Base-by-base conservation (phyloP, 768 basidiomycete species). In the Rhodotorula kratochvilovae region DNA sequence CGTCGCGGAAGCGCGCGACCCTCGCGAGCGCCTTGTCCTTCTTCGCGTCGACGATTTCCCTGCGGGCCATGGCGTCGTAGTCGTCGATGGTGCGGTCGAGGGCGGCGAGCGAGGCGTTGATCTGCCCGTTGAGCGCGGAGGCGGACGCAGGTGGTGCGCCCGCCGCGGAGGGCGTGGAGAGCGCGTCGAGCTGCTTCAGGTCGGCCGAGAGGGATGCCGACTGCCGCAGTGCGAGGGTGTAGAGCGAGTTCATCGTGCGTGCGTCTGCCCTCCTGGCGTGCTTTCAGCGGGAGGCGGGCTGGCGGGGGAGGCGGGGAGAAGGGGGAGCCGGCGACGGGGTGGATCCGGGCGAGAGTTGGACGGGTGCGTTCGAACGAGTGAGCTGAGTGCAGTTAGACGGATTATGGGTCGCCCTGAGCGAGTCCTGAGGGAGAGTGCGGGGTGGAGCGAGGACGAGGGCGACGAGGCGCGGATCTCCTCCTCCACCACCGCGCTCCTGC, bases 11-110 rank as follows among this genome's bases (percentile, higher is more conserved):
- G 81, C 92, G 93, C 77, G 91, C 90, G 5, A 95, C 90, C 33
- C 95, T 91, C 91, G 90, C 89, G 79, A 90, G 85, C 0, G 94
- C 96, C 82, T 98, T 98, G 82, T 97, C 95, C 81, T 93, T 89
- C 82, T 96, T 98, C 56, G 90, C 88, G 76, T 90, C 92, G 63
- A 98, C 93, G 78, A 96, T 92, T 81, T 99, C 96, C 72, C 94
- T 85, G 82, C 89, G 91, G 1, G 91, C 92, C 90, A 98, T 93
- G 16, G 90, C 89, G 77, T 97, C 94, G 78, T 95, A 98, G 79
- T 99, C 96, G 71, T 97, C 94, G 73, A 98, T 88, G 64, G 96
- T 93, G 67, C 96, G 83, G 61, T 90, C 88, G 85, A 98, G 88
- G 4, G 92, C 93, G 36, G 92, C 87, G n/a, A 99, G 84, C 16